Conservation (phyloP, 2,329 filamentous ascomycete genomes). For the Periconia sp. region DNA sequence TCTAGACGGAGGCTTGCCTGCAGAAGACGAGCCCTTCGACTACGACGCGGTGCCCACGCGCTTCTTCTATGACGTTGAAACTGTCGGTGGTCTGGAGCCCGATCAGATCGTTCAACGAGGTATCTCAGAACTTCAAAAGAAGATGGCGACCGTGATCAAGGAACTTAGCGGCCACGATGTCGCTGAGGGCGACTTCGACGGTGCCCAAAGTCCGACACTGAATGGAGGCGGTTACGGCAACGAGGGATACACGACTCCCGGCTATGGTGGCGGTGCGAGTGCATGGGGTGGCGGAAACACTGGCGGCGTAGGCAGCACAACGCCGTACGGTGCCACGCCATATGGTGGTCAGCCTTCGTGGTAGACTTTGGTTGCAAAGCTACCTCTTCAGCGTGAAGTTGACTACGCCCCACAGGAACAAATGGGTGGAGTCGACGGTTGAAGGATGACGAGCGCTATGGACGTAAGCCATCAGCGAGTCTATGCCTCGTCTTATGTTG, state of each 20-base stretch:
- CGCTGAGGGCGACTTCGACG: constrained; percentile 62
- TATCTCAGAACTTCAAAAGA: constrained; percentile 86
- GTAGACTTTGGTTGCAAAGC: constrained; percentile 19
- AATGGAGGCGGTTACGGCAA: constrained; percentile 62
- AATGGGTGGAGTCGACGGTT: too few species aligned
- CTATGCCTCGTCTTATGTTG: too few species aligned
- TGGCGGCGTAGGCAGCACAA: constrained; percentile 49
- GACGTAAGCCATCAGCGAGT: too few species aligned
- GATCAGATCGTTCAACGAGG: constrained; percentile 88
- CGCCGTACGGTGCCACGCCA: constrained; percentile 66
- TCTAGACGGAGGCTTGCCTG: constrained; percentile 73
- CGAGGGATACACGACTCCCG: constrained; percentile 73
- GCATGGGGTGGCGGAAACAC: constrained; percentile 69
- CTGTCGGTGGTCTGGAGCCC: constrained; percentile 84
- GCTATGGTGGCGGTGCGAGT: constrained; percentile 58
- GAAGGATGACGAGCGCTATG: too few species aligned
- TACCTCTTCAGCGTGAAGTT: too few species aligned
- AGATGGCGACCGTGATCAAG: constrained; percentile 80
- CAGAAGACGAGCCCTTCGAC: constrained; percentile 87
- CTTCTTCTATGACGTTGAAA: constrained; percentile 96
- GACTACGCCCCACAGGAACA: too few species aligned
- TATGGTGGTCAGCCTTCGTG: constrained; percentile 54
- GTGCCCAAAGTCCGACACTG: constrained; percentile 68
- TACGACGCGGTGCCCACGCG: constrained; percentile 82
- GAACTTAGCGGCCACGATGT: constrained; percentile 64